A percentile compares a stretch with the other conserved stretches of the same genome.
Conservation (phyloP, 1,284 basidiomycete species). For the Fomes fomentarius region DNA sequence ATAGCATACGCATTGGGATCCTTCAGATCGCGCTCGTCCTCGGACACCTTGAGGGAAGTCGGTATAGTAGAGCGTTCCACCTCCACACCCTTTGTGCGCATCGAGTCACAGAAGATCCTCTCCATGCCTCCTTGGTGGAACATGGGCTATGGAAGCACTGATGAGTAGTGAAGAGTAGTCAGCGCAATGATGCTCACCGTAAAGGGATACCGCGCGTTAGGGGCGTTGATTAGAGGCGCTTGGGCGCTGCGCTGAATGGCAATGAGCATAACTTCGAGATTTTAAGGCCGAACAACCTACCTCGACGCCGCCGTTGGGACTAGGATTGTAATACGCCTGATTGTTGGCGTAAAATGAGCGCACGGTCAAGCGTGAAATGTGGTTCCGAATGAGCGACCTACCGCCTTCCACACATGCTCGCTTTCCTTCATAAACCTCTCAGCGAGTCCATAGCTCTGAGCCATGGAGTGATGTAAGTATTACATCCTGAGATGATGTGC, state of each 20-base stretch:
- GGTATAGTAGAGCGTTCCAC: constrained; percentile 66
- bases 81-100: constrained; percentile 48
- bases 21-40: constrained; percentile 42
- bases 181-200: constrained; percentile 42
- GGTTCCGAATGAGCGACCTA: constrained; percentile 35
- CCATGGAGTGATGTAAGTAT: too few relatives aligned
- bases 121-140: constrained; percentile 81
- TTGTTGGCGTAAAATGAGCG: too few relatives aligned
- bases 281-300: constrained; percentile 33
- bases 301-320: constrained; percentile 60
- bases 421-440: constrained; percentile 65
- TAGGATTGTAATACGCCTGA: constrained; percentile 80
- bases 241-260: constrained; percentile 32
- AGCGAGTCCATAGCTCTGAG: constrained; percentile 75
- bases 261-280: background rate
- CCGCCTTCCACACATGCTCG: constrained; percentile 68
- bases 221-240: background rate
- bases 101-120: constrained; percentile 66
- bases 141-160: constrained; percentile 48
- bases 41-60: constrained; percentile 51
- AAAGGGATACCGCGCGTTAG: constrained; percentile 56
- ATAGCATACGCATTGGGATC: constrained; percentile 56
- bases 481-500: background rate
- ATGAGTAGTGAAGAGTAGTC: background rate
- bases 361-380: background rate